Evolutionary conservation across 345 rosid genomes (phyloP), one percentile per base, ranked within the genome.

Genomic region (Melaleuca quinquenervia): DNA sequence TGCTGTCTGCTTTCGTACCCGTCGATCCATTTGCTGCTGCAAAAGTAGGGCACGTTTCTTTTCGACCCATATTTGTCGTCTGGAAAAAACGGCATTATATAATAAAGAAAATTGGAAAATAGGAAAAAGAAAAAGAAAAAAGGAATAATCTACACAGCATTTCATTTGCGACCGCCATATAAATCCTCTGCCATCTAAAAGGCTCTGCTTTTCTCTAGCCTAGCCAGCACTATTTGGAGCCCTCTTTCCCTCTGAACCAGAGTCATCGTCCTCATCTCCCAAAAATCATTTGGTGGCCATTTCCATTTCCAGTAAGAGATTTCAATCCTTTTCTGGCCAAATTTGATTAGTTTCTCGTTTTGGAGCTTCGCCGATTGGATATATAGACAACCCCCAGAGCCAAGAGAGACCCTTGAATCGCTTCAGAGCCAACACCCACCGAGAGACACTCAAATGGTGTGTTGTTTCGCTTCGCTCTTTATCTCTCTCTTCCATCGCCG

Each of bases 121-220:
- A 6, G 1, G 50, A 45, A 78, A 6, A 1, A 84, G 13, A 27
- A 62, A 24, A 26, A 29, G 13, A 26, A 27, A 62, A 24, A 26
- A 29, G 13, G 55, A 84, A 84, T 32, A 49, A 60, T 84, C 44
- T 12, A 54, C 21, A 45, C 32, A 6, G 12, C 26, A 58, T 50
- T 48, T 18, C 27, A 48, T 62, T 0, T 49, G 75, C 78, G 88
- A 88, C 91, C 90, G 89, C 91, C 90, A 62, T 87, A 60, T n/a
- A 84, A 84, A 86, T 58, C 86, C 36, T 51, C 85, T 84, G 82
- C 82, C 36, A 78, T 45, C 76, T n/a, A 75, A 62, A 78, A 85
- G 8, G 54, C 5, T 75, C 21, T 50, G 53, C 24, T n/a, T n/a
- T n/a, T 26, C 1, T 10, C 8, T 9, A 20, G 84, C 24, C 45